Evolutionary conservation across 2,329 filamentous ascomycete species (phyloP), one percentile per base, ranked within the genome.

Genomic region (Chaetomium sp.): DNA sequence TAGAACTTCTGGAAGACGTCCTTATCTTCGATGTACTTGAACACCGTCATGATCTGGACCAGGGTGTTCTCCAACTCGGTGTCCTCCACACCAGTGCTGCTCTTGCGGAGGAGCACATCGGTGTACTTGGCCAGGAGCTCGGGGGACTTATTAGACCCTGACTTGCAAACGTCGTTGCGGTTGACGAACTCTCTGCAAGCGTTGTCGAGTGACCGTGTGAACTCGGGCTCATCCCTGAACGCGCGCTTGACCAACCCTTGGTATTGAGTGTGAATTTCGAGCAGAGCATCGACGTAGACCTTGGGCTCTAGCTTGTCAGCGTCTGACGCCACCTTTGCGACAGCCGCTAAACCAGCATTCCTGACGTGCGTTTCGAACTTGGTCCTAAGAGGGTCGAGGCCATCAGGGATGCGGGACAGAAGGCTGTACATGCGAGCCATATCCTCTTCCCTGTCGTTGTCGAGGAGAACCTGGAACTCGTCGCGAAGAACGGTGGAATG

Each of bases 1-100:
- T 99, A 99, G 74, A 96, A 99, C 72, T 97, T 99, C 72, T 97
- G 94, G 80, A 99, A 99, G 5, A 99, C 95, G 68, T 99, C 94
- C 79, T 99, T 99, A 74, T 99, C 95, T 70, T 99, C 94, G 61
- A 99, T 97, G 73, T 99, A 99, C 76, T 97, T 97, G 82, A 99
- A 99, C 54, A 99, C 90, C 1, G 92, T 96, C 94, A 99, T 99
- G 66, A 99, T 94, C 70, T 96, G 89, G 19, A 84, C 85, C 35
- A 97, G 77, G 36, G 90, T 87, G 62, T 87, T 86, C 74, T 99
- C 94, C 65, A 97, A 80, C 67, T 99, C 92, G 36, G 89, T 87
- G 68, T 99, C 94, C 68, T 97, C 94, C 11, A 91, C 89, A 65
- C 91, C 90, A 64, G 91, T 95, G 35, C 88, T 88, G 63, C 89